Base-by-base conservation (phyloP, 2,329 filamentous ascomycete genomes). In the Cladophialophora bantiana region DNA sequence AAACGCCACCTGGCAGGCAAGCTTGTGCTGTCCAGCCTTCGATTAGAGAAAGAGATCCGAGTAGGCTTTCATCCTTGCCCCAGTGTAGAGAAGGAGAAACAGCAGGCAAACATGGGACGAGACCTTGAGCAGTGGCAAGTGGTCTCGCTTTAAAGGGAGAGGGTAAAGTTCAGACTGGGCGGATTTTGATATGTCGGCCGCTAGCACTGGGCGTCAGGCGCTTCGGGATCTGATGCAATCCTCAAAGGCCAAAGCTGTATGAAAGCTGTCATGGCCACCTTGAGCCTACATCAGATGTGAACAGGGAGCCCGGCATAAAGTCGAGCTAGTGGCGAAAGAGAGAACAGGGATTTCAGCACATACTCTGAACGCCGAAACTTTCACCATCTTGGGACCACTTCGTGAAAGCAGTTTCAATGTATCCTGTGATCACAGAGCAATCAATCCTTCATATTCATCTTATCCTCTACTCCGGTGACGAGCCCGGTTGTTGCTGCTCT, bases 361-460 rank as follows among this genome's bases (percentile, higher is more conserved):
- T 50, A 26, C 45, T 50, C 26, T 26, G 18, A 31, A 50, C 7
- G 45, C 9, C 20, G 9, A 10, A 26, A 50, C 20, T 26, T 50
- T 31, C 9, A 12, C 45, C 45, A 18, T 5, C 20, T 50, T 20
- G 18, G 18, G 13, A 26, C 12, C 45, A 12, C 20, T 7, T 50
- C 7, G 13, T 50, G 26, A 26, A 50, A 26, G 20, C 45, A 12
- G 18, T 50, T 26, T 50, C 45, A 10, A 26, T 26, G 45, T 50
- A 50, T 50, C 45, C 45, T 31, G 45, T 50, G 13, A 12, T 50
- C 20, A 31, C 45, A 31, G 9, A 13, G 7, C 9, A 36, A 3
- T 55, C 53, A 34, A 55, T 5, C 34, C 53, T 55, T 55, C 31
- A 55, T n/a, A n/a, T 9, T 18, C 32, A 18, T 35, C 31, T 55